A percentile compares a stretch with the other conserved stretches of the same genome.
Evolutionary conservation across 164 flowering plant genomes (phyloP).

Genomic region (Nelumbo lutea): DNA sequence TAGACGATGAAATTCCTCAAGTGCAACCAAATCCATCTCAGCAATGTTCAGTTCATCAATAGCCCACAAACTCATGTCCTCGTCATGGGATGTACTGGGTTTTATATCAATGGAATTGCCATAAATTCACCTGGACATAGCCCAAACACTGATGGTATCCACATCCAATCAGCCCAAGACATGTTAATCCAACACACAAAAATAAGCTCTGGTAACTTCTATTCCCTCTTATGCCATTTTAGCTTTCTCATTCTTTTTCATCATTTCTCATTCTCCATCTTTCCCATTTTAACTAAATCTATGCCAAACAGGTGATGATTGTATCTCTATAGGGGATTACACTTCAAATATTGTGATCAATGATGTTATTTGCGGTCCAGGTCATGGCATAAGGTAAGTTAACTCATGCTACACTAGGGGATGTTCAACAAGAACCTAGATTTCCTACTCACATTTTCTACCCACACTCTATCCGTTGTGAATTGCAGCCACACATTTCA

Average conservation of each 20-base stretch:
- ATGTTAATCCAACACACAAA: conserved; percentile 6
- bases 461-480: too few species aligned
- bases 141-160: conserved; percentile 38
- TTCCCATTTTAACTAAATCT: not conserved
- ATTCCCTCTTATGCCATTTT: too few species aligned
- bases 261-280: not conserved
- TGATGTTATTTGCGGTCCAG: conserved; percentile 28
- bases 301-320: conserved; percentile 30
- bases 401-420: not conserved
- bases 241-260: too few species aligned
- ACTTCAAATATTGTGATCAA: conserved; percentile 17
- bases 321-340: conserved; percentile 26
- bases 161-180: conserved; percentile 9
- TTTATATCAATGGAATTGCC: conserved; percentile 5
- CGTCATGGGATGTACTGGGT: not conserved
- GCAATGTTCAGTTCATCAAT: conserved; percentile 5
- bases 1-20: conserved; percentile 7
- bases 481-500: too few species aligned
- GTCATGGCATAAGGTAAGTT: conserved; percentile 35
- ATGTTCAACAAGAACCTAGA: not conserved
- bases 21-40: not conserved
- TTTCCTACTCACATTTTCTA: too few species aligned
- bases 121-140: conserved; percentile 20
- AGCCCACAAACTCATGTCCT: conserved; percentile 19
- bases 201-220: conserved; percentile 18